phyloP scores from a whole-genome alignment of 2,329 filamentous ascomycete species.

The Fusarium aywerte region DNA sequence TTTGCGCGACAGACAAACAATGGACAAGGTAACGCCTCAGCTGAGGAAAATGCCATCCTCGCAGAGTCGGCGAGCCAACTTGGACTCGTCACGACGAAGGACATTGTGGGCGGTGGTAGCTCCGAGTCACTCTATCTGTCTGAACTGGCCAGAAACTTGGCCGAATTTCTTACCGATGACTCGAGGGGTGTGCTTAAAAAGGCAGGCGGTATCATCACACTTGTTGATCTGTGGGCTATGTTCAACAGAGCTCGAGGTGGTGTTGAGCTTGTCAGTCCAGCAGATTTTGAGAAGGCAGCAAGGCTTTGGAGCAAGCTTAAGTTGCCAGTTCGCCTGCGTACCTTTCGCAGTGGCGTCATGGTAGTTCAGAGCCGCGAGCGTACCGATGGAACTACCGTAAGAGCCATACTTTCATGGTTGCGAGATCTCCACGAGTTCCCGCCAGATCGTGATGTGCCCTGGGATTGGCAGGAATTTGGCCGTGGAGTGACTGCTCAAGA shows the following conservation, averaged over 20 bases:
- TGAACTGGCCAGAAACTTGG: conserved; percentile 83
- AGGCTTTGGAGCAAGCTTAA: conserved; percentile 87
- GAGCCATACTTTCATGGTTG: conserved; percentile 80
- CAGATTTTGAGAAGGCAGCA: conserved; percentile 91
- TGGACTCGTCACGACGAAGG: conserved; percentile 91
- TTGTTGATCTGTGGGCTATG: conserved; percentile 92
- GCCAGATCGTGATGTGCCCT: conserved; percentile 71
- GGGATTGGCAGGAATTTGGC: conserved; percentile 83
- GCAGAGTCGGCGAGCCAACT: conserved; percentile 83
- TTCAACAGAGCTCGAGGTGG: conserved; percentile 95
- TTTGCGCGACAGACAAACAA: conserved; percentile 77
- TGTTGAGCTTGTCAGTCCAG: conserved; percentile 91
- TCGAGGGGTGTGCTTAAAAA: conserved; percentile 78
- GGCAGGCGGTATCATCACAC: conserved; percentile 86
- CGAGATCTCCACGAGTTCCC: conserved; percentile 74
- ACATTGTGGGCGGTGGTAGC: conserved; percentile 83
- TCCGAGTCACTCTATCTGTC: conserved; percentile 89
- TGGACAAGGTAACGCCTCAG: conserved; percentile 67
- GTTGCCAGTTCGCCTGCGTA: conserved; percentile 84
- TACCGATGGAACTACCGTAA: conserved; percentile 90
- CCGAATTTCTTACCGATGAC: conserved; percentile 91
- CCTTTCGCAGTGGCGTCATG: conserved; percentile 93
- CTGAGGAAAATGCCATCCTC: conserved; percentile 78
- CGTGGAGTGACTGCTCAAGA: conserved; percentile 91
- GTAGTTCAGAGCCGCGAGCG: conserved; percentile 90